These are phyloP conservation scores for Phaeosphaeriaceae sp. DNA, from an alignment of 2,329 filamentous ascomycete species.

Conservation along the genomic window DNA sequence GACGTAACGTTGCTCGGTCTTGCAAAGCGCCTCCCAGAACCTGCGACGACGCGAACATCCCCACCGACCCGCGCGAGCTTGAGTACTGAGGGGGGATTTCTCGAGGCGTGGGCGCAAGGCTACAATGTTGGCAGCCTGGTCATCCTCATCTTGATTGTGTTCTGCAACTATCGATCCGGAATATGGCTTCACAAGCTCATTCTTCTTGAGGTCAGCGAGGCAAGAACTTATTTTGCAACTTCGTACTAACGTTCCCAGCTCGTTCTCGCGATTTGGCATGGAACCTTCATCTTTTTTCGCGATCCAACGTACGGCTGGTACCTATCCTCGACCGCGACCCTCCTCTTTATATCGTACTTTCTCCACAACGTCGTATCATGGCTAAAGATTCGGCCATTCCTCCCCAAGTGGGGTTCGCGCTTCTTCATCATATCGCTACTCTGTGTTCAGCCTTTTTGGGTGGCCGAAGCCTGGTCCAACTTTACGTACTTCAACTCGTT, in stretches of 20 bases:
- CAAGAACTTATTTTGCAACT: neutral
- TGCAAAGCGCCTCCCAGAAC: slow-evolving; percentile 25
- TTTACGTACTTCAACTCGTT: slow-evolving; percentile 45
- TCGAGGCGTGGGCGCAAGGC: slow-evolving; percentile 48
- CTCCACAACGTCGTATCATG: slow-evolving; percentile 46
- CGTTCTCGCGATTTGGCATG: slow-evolving; percentile 46
- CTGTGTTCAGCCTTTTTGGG: slow-evolving; percentile 44
- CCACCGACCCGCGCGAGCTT: slow-evolving; percentile 37
- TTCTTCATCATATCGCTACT: slow-evolving; percentile 41
- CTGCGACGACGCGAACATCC: slow-evolving; percentile 31
- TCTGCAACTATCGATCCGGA: slow-evolving; percentile 45
- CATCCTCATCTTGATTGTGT: slow-evolving; percentile 45
- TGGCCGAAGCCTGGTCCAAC: slow-evolving; percentile 46
- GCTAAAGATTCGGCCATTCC: slow-evolving; percentile 45
- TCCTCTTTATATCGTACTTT: slow-evolving; percentile 47
- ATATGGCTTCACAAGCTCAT: slow-evolving; percentile 45
- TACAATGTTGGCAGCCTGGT: slow-evolving; percentile 45
- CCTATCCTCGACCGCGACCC: slow-evolving; percentile 40
- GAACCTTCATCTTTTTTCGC: slow-evolving; percentile 43
- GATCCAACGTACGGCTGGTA: slow-evolving; percentile 46
- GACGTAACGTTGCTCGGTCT: slow-evolving; percentile 12
- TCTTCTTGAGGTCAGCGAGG: slow-evolving; percentile 35
- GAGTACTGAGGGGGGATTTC: slow-evolving; percentile 34
- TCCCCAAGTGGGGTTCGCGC: slow-evolving; percentile 42
- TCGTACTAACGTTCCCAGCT: slow-evolving; percentile 29